These are phyloP conservation scores for Globisporangium viniferum DNA, from an alignment of 352 stramenopile species.

Conservation along the genomic window DNA sequence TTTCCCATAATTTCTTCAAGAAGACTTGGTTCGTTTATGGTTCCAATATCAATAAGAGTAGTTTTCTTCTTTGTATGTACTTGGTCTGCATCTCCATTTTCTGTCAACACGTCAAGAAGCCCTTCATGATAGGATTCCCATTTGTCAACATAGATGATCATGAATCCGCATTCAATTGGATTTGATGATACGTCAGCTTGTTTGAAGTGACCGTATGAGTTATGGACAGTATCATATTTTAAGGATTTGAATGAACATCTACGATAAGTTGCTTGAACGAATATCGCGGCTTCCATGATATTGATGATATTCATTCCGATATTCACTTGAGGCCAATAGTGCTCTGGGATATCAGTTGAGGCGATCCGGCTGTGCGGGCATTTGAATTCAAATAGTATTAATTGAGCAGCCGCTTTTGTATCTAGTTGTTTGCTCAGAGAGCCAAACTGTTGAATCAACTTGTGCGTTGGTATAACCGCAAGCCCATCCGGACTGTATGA, in stretches of 20 bases:
- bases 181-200: too few relatives aligned
- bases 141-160: too few relatives aligned
- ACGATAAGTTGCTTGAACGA: background rate
- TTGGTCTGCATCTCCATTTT: too few relatives aligned
- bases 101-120: too few relatives aligned
- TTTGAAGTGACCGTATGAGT: too few relatives aligned
- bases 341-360: background rate
- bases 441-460: background rate
- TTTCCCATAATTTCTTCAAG: too few relatives aligned
- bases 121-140: too few relatives aligned
- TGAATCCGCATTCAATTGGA: too few relatives aligned
- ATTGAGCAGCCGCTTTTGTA: background rate
- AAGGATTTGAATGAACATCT: background rate
- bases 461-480: background rate
- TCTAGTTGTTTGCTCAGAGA: background rate
- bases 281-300: background rate
- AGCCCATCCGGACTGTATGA: background rate
- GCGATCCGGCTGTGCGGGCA: background rate
- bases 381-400: background rate
- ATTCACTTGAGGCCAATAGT: background rate
- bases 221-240: background rate
- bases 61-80: too few relatives aligned
- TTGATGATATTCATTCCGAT: background rate
- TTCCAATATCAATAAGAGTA: too few relatives aligned
- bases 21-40: too few relatives aligned